Percentiles rank a stretch among this genome's conserved stretches.
Evolutionary conservation across 2,329 filamentous ascomycete genomes (phyloP).

Genomic region (Xylariales sp.): DNA sequence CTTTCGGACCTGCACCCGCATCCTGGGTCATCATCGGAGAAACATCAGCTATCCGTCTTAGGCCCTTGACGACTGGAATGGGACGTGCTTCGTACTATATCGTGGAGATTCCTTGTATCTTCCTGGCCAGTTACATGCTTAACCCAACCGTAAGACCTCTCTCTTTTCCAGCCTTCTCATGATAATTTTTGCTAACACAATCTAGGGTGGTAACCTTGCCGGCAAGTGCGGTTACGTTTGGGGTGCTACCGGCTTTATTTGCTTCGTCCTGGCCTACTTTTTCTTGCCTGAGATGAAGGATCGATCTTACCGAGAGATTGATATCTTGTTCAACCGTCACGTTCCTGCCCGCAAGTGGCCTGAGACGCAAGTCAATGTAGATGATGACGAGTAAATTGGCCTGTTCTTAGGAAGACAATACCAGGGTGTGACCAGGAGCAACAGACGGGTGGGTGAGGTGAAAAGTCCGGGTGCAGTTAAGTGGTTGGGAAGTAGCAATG

Average conservation of each 20-base stretch:
- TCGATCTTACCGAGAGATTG: slow-evolving; percentile 48
- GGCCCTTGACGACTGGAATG: slow-evolving; percentile 8
- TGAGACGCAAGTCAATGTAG: slow-evolving; percentile 50
- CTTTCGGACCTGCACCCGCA: slow-evolving; percentile 56
- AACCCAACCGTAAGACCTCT: slow-evolving; percentile 40
- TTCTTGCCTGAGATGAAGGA: slow-evolving; percentile 48
- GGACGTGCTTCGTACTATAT: slow-evolving; percentile 30
- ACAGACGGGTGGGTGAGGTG: too few relatives aligned
- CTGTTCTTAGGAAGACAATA: too few relatives aligned
- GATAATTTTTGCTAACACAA: slow-evolving; percentile 19
- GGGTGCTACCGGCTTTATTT: slow-evolving; percentile 34
- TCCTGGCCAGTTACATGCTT: slow-evolving; percentile 57
- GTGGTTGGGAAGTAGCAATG: too few relatives aligned
- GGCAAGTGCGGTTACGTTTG: slow-evolving; percentile 49
- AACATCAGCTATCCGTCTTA: slow-evolving; percentile 52
- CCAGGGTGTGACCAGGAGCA: too few relatives aligned
- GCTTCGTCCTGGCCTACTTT: slow-evolving; percentile 46
- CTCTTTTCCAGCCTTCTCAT: background rate
- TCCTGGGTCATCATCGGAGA: slow-evolving; percentile 66
- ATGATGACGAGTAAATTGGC: slow-evolving; percentile 60
- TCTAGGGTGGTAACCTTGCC: slow-evolving; percentile 36
- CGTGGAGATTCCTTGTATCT: slow-evolving; percentile 52
- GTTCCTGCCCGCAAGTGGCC: slow-evolving; percentile 40
- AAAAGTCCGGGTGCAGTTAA: too few relatives aligned
- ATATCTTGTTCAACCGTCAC: slow-evolving; percentile 42